A percentile compares a stretch with the other conserved stretches of the same genome.
phyloP scores from a whole-genome alignment of 2,329 filamentous ascomycete species.

The Penicillium sp. region DNA sequence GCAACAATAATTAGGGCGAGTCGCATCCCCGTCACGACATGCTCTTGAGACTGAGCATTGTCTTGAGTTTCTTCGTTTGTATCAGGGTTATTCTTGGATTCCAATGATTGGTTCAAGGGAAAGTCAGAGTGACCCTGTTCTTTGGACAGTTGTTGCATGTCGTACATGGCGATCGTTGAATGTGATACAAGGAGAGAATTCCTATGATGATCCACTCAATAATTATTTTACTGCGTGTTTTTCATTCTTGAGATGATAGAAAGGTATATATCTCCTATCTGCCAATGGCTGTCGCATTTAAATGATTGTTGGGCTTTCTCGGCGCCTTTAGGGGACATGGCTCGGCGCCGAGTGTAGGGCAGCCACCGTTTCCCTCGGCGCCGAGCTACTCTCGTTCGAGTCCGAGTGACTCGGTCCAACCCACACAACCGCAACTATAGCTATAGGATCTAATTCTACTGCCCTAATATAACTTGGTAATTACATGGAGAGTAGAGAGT shows the following conservation, averaged over 20 bases:
- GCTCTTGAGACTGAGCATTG: background rate
- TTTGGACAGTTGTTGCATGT: background rate
- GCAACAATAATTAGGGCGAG: constrained; percentile 5
- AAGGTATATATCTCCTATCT: no score
- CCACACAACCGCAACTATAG: no score
- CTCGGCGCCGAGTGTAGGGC: constrained; percentile 3
- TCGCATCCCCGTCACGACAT: background rate
- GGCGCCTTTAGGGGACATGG: background rate
- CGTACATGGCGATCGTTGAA: background rate
- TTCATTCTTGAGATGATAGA: no score
- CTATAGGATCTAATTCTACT: no score
- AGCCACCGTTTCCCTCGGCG: background rate
- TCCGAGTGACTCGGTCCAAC: no score
- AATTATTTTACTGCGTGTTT: no score
- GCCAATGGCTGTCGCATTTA: background rate
- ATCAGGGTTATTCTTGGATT: background rate
- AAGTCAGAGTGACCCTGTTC: background rate
- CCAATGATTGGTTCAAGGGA: background rate
- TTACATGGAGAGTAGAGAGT: no score
- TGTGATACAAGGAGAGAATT: background rate
- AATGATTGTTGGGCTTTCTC: background rate
- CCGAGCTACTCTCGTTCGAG: background rate
- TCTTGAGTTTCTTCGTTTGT: background rate
- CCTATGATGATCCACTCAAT: no score
- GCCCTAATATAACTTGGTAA: no score